Percentiles rank a stretch among this genome's conserved stretches.
phyloP scores from a whole-genome alignment of 306 rosid species.

The Malus orientalis region DNA sequence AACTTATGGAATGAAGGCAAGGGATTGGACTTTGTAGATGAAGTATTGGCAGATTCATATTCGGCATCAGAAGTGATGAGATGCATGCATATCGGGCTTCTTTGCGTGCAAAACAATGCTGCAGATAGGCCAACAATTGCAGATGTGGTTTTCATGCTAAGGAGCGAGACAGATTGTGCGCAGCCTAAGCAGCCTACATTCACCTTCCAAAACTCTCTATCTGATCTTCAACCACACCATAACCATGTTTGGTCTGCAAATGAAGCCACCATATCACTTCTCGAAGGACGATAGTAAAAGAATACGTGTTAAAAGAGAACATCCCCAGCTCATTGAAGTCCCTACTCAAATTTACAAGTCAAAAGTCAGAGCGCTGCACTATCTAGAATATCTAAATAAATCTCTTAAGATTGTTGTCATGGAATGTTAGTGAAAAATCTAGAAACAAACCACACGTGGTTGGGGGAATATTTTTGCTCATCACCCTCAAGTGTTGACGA shows the following conservation, averaged over 20 bases:
- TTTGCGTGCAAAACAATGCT: slow-evolving; percentile 19
- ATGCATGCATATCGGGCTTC: slow-evolving; percentile 22
- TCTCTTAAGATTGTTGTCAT: no score
- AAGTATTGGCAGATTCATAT: not conserved
- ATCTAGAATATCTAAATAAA: no score
- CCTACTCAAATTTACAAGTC: no score
- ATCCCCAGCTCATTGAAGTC: no score
- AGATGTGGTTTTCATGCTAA: slow-evolving; percentile 14
- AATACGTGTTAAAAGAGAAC: no score
- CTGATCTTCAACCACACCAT: not conserved
- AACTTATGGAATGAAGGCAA: slow-evolving; percentile 9
- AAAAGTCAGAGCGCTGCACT: no score
- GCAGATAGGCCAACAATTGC: slow-evolving; percentile 19
- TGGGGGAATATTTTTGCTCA: no score
- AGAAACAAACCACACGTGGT: no score
- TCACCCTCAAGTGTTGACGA: no score
- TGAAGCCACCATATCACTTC: not conserved
- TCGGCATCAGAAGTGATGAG: not conserved
- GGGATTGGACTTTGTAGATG: slow-evolving; percentile 15
- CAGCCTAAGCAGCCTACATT: slow-evolving; percentile 18
- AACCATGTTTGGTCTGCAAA: not conserved
- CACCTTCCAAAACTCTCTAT: not conserved
- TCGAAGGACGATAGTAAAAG: not conserved
- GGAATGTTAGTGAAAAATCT: no score
- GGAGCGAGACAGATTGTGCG: slow-evolving; percentile 7